Conservation (phyloP, 768 basidiomycete species). For the Botryobasidium botryosum region DNA sequence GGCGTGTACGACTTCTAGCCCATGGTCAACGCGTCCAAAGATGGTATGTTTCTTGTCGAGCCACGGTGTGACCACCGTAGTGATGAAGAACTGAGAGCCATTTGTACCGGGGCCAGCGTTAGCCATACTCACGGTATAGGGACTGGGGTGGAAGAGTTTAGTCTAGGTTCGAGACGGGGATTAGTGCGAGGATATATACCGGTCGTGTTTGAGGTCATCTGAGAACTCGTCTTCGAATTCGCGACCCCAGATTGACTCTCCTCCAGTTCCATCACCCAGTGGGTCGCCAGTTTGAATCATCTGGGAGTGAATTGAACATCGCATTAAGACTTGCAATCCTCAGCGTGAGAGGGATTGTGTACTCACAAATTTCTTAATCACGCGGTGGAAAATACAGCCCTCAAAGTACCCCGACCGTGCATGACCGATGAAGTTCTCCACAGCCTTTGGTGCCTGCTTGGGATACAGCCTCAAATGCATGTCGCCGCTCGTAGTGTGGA, state of each 20-base stretch:
- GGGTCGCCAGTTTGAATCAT: slow-evolving; percentile 97
- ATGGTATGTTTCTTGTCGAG: slow-evolving; percentile 84
- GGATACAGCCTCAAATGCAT: slow-evolving; percentile 84
- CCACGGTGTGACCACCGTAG: slow-evolving; percentile 88
- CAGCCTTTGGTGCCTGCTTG: slow-evolving; percentile 79
- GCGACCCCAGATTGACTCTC: slow-evolving; percentile 73
- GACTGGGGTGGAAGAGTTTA: slow-evolving; percentile 28
- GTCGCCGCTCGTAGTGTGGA: slow-evolving; percentile 92
- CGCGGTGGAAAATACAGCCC: slow-evolving; percentile 86
- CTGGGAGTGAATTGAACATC: slow-evolving; percentile 12
- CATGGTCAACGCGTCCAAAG: slow-evolving; percentile 76
- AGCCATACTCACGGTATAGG: slow-evolving; percentile 93
- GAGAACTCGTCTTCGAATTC: slow-evolving; percentile 92
- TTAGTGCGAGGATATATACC: slow-evolving; percentile 45
- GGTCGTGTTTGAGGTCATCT: slow-evolving; percentile 76
- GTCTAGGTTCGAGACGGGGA: not conserved
- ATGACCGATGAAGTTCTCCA: slow-evolving; percentile 95
- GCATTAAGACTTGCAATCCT: not conserved
- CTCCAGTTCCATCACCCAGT: slow-evolving; percentile 86
- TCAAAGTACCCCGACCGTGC: slow-evolving; percentile 83
- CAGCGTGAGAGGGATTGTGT: not conserved
- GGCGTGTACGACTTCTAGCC: slow-evolving; percentile 75
- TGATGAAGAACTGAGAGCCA: slow-evolving; percentile 97
- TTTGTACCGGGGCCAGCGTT: slow-evolving; percentile 83
- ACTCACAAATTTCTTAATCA: slow-evolving; percentile 80